Conservation (phyloP, 495 filamentous ascomycete genomes). For the Cudoniella acicularis region DNA sequence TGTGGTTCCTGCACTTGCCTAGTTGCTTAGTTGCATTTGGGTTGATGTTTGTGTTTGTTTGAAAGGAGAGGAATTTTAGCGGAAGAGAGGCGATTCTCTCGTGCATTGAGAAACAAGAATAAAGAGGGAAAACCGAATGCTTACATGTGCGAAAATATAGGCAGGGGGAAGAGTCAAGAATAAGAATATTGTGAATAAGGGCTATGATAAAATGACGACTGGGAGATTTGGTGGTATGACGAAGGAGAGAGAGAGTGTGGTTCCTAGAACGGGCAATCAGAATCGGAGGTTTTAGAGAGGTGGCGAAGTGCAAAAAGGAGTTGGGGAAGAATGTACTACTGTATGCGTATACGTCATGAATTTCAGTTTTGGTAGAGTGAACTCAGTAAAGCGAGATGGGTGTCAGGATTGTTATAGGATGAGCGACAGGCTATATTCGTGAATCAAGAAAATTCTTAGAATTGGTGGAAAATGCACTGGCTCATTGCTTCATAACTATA, state of each 20-base stretch:
- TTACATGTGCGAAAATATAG: neutral
- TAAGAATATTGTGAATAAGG: constrained; percentile 8
- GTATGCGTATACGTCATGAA: too few species aligned
- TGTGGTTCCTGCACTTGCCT: neutral
- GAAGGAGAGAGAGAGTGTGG: constrained; percentile 18
- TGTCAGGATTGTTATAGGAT: too few species aligned
- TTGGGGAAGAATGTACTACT: too few species aligned
- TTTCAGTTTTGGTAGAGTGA: too few species aligned
- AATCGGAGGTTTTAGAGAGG: neutral
- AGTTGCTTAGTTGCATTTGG: neutral
- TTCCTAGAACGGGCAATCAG: constrained; percentile 10
- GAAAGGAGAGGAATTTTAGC: neutral
- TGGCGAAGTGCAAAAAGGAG: neutral
- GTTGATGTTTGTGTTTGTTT: neutral
- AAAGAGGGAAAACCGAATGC: too few species aligned
- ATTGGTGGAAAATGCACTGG: too few species aligned
- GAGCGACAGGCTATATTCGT: too few species aligned
- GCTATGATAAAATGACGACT: constrained; percentile 11
- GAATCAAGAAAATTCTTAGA: neutral
- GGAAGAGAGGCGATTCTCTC: neutral
- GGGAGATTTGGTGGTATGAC: constrained; percentile 7
- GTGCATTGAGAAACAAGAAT: neutral
- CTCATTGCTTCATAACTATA: neutral
- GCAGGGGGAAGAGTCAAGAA: constrained; percentile 9
- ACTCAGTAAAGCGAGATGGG: too few species aligned